Evolutionary conservation across 441 rosid genomes (phyloP).

Genomic region (Sinapis alba): DNA sequence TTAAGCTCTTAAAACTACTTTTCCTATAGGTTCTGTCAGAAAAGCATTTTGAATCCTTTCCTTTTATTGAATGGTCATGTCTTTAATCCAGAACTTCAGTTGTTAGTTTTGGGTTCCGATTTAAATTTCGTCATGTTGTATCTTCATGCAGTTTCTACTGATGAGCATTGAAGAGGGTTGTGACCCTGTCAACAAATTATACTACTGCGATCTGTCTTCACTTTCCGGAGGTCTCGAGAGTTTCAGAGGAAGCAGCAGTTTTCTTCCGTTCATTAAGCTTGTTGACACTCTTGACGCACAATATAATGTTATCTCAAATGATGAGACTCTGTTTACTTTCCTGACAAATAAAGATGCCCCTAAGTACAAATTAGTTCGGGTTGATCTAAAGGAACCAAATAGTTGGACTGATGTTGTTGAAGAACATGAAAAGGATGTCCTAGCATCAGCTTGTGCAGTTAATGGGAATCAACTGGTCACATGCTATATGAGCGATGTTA

Average conservation of each 20-base stretch:
- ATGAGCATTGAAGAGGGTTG: slow-evolving; percentile 61
- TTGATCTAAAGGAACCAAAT: slow-evolving; percentile 78
- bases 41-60: neutral
- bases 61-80: neutral
- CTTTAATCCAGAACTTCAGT: neutral
- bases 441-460: slow-evolving; percentile 73
- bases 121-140: slow-evolving; percentile 5
- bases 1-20: neutral
- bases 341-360: slow-evolving; percentile 88
- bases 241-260: slow-evolving; percentile 54
- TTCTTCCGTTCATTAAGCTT: slow-evolving; percentile 80
- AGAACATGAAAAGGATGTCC: slow-evolving; percentile 81
- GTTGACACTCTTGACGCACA: slow-evolving; percentile 75
- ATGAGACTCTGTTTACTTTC: slow-evolving; percentile 79
- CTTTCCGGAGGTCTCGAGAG: slow-evolving; percentile 74
- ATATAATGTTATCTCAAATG: slow-evolving; percentile 73
- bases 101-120: neutral
- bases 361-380: slow-evolving; percentile 78
- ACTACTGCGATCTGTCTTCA: slow-evolving; percentile 78
- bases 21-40: neutral
- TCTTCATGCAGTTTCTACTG: slow-evolving; percentile 72
- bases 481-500: slow-evolving; percentile 91
- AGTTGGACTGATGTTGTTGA: slow-evolving; percentile 77
- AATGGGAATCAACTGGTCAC: slow-evolving; percentile 71
- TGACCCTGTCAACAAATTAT: slow-evolving; percentile 90